Conservation (phyloP, 2,329 filamentous ascomycete genomes). For the Xylaria polymorpha region DNA sequence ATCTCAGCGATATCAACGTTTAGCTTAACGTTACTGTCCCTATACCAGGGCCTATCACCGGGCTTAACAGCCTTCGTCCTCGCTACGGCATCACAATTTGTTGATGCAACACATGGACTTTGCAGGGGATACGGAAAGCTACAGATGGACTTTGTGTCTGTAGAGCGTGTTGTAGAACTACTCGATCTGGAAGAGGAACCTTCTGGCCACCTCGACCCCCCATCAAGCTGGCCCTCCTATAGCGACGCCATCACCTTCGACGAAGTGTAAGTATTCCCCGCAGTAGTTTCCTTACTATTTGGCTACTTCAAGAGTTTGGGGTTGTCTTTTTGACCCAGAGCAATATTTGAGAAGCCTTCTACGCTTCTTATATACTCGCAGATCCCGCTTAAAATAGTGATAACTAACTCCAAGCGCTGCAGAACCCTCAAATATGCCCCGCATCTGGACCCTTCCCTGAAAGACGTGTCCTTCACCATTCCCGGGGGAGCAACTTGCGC, state of each 20-base stretch:
- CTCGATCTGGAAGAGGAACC: slow-evolving; percentile 82
- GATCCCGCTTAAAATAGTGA: not conserved
- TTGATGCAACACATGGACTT: slow-evolving; percentile 75
- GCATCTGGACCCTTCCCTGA: slow-evolving; percentile 78
- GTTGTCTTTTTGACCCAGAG: too few species aligned
- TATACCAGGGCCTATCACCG: slow-evolving; percentile 79
- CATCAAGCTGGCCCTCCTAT: slow-evolving; percentile 80
- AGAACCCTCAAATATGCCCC: slow-evolving; percentile 80
- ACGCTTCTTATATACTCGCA: not conserved
- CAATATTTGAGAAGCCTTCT: too few species aligned
- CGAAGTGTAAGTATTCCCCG: slow-evolving; percentile 58
- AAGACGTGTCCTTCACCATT: slow-evolving; percentile 76
- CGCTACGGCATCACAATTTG: slow-evolving; percentile 75
- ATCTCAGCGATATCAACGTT: slow-evolving; percentile 80
- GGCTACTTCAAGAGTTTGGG: not conserved
- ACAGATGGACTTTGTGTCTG: slow-evolving; percentile 91
- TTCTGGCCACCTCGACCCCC: slow-evolving; percentile 73
- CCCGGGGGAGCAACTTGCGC: slow-evolving; percentile 71
- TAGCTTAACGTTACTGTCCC: slow-evolving; percentile 76
- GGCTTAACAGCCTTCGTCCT: slow-evolving; percentile 88
- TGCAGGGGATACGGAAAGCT: slow-evolving; percentile 85
- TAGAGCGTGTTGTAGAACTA: slow-evolving; percentile 86
- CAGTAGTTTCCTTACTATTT: not conserved
- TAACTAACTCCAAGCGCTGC: not conserved
- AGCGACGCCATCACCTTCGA: slow-evolving; percentile 80